Evolutionary conservation across 139 green algal genomes (phyloP).

Genomic region (Asterochloris erici): DNA sequence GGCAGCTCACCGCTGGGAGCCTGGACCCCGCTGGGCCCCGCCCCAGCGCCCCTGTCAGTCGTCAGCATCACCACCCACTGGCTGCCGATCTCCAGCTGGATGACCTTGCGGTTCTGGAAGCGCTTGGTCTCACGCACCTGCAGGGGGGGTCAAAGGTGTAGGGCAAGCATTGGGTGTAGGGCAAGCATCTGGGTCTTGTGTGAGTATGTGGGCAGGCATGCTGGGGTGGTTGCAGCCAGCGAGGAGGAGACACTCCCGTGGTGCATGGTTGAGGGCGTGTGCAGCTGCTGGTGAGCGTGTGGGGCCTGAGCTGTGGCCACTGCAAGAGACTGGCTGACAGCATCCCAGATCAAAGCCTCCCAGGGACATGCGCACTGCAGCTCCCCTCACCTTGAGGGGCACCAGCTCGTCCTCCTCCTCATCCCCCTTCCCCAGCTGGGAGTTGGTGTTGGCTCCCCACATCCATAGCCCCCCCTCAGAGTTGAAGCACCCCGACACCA

Average conservation of each 20-base stretch:
- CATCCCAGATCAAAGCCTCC: too few relatives aligned
- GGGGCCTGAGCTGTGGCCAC: too few relatives aligned
- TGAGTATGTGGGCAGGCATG: too few relatives aligned
- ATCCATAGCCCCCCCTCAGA: constrained; percentile 42
- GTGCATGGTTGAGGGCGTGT: too few relatives aligned
- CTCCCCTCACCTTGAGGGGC: constrained; percentile 44
- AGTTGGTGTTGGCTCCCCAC: constrained; percentile 77
- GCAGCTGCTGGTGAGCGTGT: too few relatives aligned
- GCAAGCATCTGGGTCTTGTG: too few relatives aligned
- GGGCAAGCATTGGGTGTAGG: too few relatives aligned
- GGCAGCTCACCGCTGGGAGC: not conserved
- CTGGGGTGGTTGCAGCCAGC: too few relatives aligned
- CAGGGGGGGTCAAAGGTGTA: not conserved
- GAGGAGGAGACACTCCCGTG: too few relatives aligned
- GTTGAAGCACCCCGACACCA: constrained; percentile 59
- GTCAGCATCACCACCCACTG: constrained; percentile 69
- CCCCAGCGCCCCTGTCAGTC: not conserved
- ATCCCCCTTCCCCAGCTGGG: constrained; percentile 76
- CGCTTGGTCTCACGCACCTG: constrained; percentile 37
- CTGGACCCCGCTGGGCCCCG: not conserved
- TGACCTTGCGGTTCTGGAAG: constrained; percentile 42
- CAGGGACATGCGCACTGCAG: too few relatives aligned
- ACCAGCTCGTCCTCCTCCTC: constrained; percentile 56
- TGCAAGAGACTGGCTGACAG: too few relatives aligned
- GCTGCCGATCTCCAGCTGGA: constrained; percentile 68